A percentile compares a stretch with the other conserved stretches of the same genome.
Evolutionary conservation across 2,329 filamentous ascomycete species (phyloP).

Genomic region (Ophiostoma sp.): DNA sequence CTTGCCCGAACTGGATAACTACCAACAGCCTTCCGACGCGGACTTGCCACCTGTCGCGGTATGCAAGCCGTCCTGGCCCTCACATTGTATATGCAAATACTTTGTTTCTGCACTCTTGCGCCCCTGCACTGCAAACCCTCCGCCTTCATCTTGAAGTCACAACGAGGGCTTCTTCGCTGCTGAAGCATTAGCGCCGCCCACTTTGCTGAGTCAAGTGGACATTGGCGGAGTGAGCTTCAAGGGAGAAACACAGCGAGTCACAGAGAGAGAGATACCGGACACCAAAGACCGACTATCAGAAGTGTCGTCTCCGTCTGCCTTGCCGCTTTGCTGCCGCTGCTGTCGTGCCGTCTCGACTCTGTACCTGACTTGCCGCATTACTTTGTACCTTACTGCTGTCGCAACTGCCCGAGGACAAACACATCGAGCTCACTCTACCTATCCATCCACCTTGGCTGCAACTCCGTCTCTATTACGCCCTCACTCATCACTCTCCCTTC

Average conservation of each 20-base stretch:
- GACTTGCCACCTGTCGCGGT: neutral
- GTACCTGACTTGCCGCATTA: slow-evolving; percentile 1
- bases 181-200: slow-evolving; percentile 19
- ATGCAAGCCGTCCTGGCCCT: neutral
- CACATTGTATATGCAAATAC: neutral
- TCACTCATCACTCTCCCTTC: neutral
- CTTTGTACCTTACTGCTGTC: neutral
- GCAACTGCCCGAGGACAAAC: neutral
- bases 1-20: neutral
- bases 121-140: neutral
- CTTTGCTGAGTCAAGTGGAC: slow-evolving; percentile 22
- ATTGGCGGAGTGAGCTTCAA: neutral
- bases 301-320: neutral
- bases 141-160: neutral
- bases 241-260: neutral
- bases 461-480: neutral
- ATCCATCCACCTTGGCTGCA: slow-evolving; percentile 9
- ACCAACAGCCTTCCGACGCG: neutral
- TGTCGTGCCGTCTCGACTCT: neutral
- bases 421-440: neutral
- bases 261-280: neutral
- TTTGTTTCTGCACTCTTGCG: neutral
- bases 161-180: neutral
- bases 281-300: neutral
- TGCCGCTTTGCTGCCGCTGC: neutral